Percentiles rank a stretch among this genome's conserved stretches.
Conservation (phyloP, 345 rosid species). For the Pistacia vera region DNA sequence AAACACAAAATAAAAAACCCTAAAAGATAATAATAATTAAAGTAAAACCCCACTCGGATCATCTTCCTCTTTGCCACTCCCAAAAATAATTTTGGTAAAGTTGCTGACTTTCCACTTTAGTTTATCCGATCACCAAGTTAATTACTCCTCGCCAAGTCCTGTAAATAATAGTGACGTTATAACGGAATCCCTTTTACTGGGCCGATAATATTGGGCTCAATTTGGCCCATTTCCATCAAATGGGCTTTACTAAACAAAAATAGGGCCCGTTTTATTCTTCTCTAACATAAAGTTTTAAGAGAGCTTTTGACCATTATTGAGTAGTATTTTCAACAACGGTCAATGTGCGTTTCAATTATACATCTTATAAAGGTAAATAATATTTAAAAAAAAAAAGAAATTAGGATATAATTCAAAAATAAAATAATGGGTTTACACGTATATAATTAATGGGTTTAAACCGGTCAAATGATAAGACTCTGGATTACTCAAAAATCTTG, state of each 20-base stretch:
- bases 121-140: too few species aligned
- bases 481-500: too few species aligned
- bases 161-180: background rate
- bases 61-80: background rate
- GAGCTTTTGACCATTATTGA: too few species aligned
- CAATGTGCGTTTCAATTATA: too few species aligned
- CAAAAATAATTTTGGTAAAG: conserved; percentile 14
- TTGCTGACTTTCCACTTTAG: background rate
- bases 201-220: background rate
- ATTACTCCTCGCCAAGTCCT: too few species aligned
- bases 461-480: too few species aligned
- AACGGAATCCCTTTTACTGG: background rate
- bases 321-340: too few species aligned
- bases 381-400: too few species aligned
- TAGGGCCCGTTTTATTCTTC: background rate
- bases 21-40: background rate
- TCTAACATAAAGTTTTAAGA: background rate
- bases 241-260: background rate
- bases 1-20: conserved; percentile 1
- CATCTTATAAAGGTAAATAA: too few species aligned
- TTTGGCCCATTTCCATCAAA: background rate
- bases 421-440: background rate
- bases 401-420: background rate
- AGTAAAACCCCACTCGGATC: conserved; percentile 17
- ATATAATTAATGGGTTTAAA: too few species aligned